Conservation (phyloP, 257 asterid species). For the Ajuga chamaepitys region DNA sequence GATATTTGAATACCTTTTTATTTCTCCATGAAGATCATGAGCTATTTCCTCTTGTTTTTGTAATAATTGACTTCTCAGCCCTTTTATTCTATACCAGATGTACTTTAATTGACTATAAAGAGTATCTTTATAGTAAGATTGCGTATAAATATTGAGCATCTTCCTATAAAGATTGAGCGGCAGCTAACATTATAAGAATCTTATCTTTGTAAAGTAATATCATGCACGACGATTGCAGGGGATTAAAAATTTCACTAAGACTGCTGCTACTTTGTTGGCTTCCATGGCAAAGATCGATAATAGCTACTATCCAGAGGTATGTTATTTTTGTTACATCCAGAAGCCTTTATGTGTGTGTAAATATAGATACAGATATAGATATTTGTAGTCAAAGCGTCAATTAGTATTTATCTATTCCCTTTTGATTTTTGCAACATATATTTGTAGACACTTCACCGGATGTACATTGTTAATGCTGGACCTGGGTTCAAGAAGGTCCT, state of each 20-base stretch:
- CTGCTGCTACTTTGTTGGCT: slow-evolving; percentile 69
- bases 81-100: not conserved
- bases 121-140: not conserved
- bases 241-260: slow-evolving; percentile 65
- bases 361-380: too few relatives aligned
- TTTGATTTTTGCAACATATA: not conserved
- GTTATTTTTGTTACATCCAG: slow-evolving; percentile 2
- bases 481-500: slow-evolving; percentile 82
- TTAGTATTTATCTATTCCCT: not conserved
- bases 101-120: not conserved
- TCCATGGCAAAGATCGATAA: slow-evolving; percentile 78
- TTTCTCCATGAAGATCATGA: not conserved
- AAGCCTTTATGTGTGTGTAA: slow-evolving; percentile 1
- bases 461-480: slow-evolving; percentile 94
- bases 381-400: not conserved
- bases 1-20: not conserved
- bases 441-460: slow-evolving; percentile 75
- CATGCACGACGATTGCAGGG: slow-evolving; percentile 48
- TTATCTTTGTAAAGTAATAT: not conserved
- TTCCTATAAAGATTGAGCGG: not conserved
- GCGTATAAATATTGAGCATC: not conserved
- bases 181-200: not conserved
- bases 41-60: not conserved
- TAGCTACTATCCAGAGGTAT: slow-evolving; percentile 87
- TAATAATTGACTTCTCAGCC: not conserved